Evolutionary conservation across 768 basidiomycete genomes (phyloP).

Genomic region (Kwoniella dendrophila): DNA sequence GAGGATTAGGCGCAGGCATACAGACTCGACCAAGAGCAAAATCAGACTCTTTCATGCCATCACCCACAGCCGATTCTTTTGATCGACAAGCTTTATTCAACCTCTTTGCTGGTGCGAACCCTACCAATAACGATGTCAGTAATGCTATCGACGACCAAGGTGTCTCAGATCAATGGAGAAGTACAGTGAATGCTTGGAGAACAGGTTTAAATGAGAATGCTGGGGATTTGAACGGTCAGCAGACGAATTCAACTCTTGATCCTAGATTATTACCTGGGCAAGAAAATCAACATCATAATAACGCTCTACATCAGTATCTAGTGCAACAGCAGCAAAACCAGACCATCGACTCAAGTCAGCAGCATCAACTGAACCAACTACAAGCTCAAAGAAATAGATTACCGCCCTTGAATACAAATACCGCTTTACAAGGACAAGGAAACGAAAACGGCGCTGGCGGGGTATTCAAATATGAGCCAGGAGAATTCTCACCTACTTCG

Average conservation of each 20-base stretch:
- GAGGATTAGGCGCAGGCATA: slow-evolving; percentile 16
- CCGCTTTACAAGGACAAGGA: neutral
- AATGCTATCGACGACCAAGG: slow-evolving; percentile 12
- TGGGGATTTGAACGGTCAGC: neutral
- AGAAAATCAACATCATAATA: slow-evolving; percentile 12
- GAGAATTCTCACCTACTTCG: slow-evolving; percentile 46
- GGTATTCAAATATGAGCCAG: slow-evolving; percentile 39
- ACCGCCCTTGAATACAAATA: slow-evolving; percentile 27
- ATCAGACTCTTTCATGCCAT: slow-evolving; percentile 46
- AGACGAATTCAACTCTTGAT: slow-evolving; percentile 32
- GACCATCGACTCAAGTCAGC: slow-evolving; percentile 10
- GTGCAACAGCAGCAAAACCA: slow-evolving; percentile 14
- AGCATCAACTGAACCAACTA: slow-evolving; percentile 38
- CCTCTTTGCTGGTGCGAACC: slow-evolving; percentile 14
- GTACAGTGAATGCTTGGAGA: slow-evolving; percentile 40
- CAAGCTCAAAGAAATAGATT: slow-evolving; percentile 36
- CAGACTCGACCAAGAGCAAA: slow-evolving; percentile 42
- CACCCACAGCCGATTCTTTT: slow-evolving; percentile 22
- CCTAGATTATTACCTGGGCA: slow-evolving; percentile 41
- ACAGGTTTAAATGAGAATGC: slow-evolving; percentile 17
- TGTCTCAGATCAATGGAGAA: slow-evolving; percentile 31
- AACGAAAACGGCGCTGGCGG: slow-evolving; percentile 4
- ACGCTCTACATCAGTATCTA: slow-evolving; percentile 16
- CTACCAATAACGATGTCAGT: neutral
- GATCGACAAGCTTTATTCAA: slow-evolving; percentile 36